Evolutionary conservation across 345 rosid species (phyloP).

Genomic region (Noccaea bulbosa): DNA sequence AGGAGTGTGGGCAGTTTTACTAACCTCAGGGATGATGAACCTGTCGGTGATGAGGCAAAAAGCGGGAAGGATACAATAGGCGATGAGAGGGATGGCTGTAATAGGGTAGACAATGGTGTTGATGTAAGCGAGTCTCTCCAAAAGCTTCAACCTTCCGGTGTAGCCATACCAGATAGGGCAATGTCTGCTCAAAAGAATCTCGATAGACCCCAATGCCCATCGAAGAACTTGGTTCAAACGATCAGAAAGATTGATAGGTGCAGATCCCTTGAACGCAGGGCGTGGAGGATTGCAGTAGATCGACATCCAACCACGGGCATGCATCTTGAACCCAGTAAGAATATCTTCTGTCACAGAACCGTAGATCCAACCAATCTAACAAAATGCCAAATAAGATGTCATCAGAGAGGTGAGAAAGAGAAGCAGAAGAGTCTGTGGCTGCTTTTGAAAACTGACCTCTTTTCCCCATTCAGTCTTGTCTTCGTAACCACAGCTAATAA

Average conservation of each 20-base stretch:
- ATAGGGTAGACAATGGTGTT: conserved; percentile 97
- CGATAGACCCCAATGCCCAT: conserved; percentile 98
- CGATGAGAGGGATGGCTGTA: conserved; percentile 89
- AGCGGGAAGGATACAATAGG: conserved; percentile 94
- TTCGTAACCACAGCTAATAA: conserved; percentile 98
- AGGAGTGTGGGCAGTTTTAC: conserved; percentile 24
- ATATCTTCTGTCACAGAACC: conserved; percentile 99
- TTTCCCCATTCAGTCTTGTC: conserved; percentile 99
- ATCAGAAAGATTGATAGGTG: conserved; percentile 99
- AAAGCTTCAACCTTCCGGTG: conserved; percentile 71
- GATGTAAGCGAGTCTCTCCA: conserved; percentile 94
- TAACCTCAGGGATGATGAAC: conserved; percentile 96
- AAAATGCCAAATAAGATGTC: conserved; percentile 22
- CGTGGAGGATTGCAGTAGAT: conserved; percentile 98
- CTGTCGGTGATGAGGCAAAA: conserved; percentile 93
- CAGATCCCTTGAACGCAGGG: conserved; percentile 98
- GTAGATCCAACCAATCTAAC: conserved; percentile 98
- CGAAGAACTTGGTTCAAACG: conserved; percentile 99
- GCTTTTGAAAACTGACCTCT: conserved; percentile 61
- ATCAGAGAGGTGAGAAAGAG: conserved; percentile 16
- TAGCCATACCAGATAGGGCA: conserved; percentile 99
- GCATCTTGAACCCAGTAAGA: conserved; percentile 99
- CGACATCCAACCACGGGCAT: conserved; percentile 99
- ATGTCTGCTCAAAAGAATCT: conserved; percentile 96
- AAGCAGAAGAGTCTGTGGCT: conserved; percentile 16